Evolutionary conservation across 2,329 filamentous ascomycete genomes (phyloP), one percentile per base, ranked within the genome.

Genomic region (Pezicula rhizophila): DNA sequence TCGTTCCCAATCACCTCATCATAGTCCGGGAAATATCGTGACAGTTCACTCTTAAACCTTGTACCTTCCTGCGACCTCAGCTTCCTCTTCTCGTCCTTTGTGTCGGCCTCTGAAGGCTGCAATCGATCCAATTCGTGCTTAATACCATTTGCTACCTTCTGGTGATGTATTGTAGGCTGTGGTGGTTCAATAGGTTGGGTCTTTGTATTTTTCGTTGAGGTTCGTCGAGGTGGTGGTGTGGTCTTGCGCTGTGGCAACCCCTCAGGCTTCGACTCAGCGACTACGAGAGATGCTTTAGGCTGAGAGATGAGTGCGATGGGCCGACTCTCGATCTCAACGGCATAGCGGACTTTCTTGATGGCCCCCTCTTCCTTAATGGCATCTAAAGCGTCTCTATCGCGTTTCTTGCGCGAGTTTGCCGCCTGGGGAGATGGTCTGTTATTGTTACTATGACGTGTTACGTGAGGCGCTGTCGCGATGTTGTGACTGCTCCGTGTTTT

Each of bases 1-100:
- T 89, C 84, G 64, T 95, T 88, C 53, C 88, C 90, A 69, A 97
- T 89, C 57, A 96, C 80, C 65, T 95, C 89, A 68, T 96, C 91
- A 68, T 96, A 97, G 62, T 95, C 91, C 46, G 87, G 84, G 63
- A 97, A 96, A 70, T 96, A 97, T 42, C 82, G 79, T 34, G 90
- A 85, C 52, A 97, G 76, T 64, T 96, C 91, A 69, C 90, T 96
- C 75, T 95, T 96, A 70, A 90, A 85, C 58, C 89, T 79, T 45
- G 85, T 85, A 10, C 85, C 87, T 60, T 95, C 89, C 61, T 95
- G 87, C 46, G 89, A 95, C 54, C 92, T 81, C 65, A 96, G 73
- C 64, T 89, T 92, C 61, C 91, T 73, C 66, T 80, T 85, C 57
- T 87, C 84, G 52, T 82, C 73, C 58, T 71, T 70, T 33, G 68